Evolutionary conservation across 2,329 filamentous ascomycete genomes (phyloP).

Genomic region (Kalmusia sp.): DNA sequence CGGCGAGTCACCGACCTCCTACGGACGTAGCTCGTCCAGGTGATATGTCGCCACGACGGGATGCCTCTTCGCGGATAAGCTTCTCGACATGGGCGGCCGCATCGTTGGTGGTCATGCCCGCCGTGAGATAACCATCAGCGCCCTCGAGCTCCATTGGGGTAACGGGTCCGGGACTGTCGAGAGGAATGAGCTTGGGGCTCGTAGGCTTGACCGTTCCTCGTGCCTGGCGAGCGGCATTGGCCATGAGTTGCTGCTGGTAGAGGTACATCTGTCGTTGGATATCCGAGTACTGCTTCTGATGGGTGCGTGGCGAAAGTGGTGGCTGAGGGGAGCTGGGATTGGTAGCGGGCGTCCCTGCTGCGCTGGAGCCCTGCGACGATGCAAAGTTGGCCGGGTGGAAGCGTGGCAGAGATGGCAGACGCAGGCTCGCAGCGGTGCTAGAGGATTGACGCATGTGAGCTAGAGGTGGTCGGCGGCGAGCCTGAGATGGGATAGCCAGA

Average conservation of each 20-base stretch:
- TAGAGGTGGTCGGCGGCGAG: slow-evolving; percentile 39
- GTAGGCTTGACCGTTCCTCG: slow-evolving; percentile 47
- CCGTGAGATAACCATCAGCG: slow-evolving; percentile 54
- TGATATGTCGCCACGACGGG: slow-evolving; percentile 44
- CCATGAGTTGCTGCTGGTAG: slow-evolving; percentile 56
- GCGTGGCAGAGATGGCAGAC: slow-evolving; percentile 57
- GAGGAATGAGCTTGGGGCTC: slow-evolving; percentile 57
- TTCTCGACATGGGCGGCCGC: slow-evolving; percentile 52
- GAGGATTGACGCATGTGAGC: slow-evolving; percentile 42
- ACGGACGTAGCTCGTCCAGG: slow-evolving; percentile 37
- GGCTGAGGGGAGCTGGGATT: slow-evolving; percentile 50
- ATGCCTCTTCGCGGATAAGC: slow-evolving; percentile 54
- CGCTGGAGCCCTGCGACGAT: slow-evolving; percentile 46
- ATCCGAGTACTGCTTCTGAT: slow-evolving; percentile 55
- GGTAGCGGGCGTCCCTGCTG: slow-evolving; percentile 45
- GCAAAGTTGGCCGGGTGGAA: slow-evolving; percentile 62
- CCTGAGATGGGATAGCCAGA: slow-evolving; percentile 43
- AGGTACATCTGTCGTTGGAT: slow-evolving; percentile 57
- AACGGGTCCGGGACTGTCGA: slow-evolving; percentile 60
- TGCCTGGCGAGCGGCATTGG: slow-evolving; percentile 35
- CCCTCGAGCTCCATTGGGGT: slow-evolving; percentile 60
- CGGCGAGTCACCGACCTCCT: slow-evolving; percentile 41
- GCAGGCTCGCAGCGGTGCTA: slow-evolving; percentile 47
- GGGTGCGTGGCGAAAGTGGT: slow-evolving; percentile 52
- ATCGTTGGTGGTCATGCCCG: slow-evolving; percentile 50